Conservation (phyloP, 139 green algal genomes). For the Dunaliella primolecta region DNA sequence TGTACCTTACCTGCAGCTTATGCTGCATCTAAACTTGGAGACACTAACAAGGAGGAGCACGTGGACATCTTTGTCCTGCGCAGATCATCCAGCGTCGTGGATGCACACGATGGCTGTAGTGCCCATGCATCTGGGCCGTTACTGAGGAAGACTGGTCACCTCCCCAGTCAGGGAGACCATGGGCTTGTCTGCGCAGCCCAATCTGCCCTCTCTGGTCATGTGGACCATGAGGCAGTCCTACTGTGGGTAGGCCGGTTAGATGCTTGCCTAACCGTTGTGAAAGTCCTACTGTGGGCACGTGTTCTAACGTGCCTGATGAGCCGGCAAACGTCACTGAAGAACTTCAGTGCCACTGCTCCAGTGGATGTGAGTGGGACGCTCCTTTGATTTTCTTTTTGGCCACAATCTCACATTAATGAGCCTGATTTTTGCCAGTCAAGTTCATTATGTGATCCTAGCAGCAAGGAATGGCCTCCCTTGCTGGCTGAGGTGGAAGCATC, state of each 20-base stretch:
- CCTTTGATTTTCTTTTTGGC: too few species aligned
- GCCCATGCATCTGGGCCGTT: not conserved
- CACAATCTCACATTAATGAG: too few species aligned
- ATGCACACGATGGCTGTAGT: not conserved
- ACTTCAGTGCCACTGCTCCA: not conserved
- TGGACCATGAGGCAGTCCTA: not conserved
- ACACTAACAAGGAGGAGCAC: not conserved
- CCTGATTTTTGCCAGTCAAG: not conserved
- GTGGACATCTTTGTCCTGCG: not conserved
- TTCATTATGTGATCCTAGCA: not conserved
- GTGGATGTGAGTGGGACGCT: not conserved
- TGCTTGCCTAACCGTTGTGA: not conserved
- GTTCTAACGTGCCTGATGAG: not conserved
- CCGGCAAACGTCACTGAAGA: not conserved
- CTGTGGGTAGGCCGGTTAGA: not conserved
- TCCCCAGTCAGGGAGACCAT: not conserved
- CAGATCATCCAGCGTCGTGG: not conserved
- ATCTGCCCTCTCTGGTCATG: too few species aligned
- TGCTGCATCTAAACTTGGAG: not conserved
- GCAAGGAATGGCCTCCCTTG: not conserved
- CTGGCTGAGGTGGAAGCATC: not conserved
- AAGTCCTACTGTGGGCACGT: not conserved
- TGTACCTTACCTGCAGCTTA: not conserved
- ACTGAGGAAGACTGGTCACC: not conserved
- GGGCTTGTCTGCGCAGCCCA: not conserved